Base-by-base conservation (phyloP, 345 rosid genomes). In the Ceriops decandra region DNA sequence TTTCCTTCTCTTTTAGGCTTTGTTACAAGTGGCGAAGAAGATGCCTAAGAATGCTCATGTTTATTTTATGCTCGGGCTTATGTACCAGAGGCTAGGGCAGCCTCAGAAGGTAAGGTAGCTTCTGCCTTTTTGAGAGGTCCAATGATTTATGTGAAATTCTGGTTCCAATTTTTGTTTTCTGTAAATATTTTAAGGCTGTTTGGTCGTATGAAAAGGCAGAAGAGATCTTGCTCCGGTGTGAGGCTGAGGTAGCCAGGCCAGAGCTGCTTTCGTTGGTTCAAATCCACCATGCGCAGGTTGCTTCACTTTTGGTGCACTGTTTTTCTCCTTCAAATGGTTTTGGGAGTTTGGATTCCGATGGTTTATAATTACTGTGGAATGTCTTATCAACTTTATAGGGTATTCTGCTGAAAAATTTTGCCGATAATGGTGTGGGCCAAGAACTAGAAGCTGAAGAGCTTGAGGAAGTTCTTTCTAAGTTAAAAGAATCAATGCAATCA, bases 1-100 rank as follows among this genome's bases (percentile, higher is more conserved):
- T 13, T 54, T 2, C 21, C 21, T 8, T 8, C n/a, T 21, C 30
- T 53, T 53, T 74, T 60, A 95, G 99, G 99, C 97, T 71, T 86
- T 95, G 82, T 82, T 85, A 9, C 59, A 56, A 1, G 59, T 56
- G 26, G 59, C 59, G 46, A 85, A 87, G 82, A 95, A 95, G 85
- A 95, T 91, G 95, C 90, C 99, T 0, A 91, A 88, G 82, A 95
- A 95, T 83, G 95, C 96, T 56, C 99, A 95, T 83, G 93, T 91
- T 8, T 95, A 95, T 86, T 95, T 95, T 70, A 85, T 95, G 32
- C 97, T 95, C 66, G 99, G 99, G 8, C 68, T 95, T 11, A 91
- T 95, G 97, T 88, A 86, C 79, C 99, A 95, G 78, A 83, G 99
- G 66, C 70, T 91, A 79, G 88, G 93, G 63, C 99, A 91, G 74